These are phyloP conservation scores for Emmonsiellopsis sp. DNA, from an alignment of 2,329 filamentous ascomycete species.

Conservation along the genomic window DNA sequence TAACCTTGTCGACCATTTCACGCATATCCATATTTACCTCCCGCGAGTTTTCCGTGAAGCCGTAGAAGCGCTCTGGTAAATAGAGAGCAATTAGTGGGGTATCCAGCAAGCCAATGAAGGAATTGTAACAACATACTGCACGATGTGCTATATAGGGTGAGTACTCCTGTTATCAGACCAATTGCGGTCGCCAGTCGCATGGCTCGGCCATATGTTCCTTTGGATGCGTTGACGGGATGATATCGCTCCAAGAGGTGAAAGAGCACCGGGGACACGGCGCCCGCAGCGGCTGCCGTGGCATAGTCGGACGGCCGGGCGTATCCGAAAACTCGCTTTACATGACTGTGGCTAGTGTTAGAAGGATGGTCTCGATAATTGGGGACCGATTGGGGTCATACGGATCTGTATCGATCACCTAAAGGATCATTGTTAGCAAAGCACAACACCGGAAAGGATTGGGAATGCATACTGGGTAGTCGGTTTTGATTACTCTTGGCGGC, in stretches of 20 bases:
- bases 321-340: constrained; percentile 78
- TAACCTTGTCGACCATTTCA: constrained; percentile 96
- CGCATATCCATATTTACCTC: constrained; percentile 95
- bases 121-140: constrained; percentile 53
- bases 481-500: constrained; percentile 68
- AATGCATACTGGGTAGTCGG: constrained; percentile 73
- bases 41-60: constrained; percentile 81
- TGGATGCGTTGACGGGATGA: constrained; percentile 74
- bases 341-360: constrained; percentile 44
- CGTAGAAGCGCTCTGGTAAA: constrained; percentile 79
- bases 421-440: neutral
- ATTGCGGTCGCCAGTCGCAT: constrained; percentile 71
- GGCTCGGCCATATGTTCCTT: constrained; percentile 68
- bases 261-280: constrained; percentile 61
- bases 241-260: constrained; percentile 75
- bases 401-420: constrained; percentile 94
- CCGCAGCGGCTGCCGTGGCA: constrained; percentile 56
- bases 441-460: neutral
- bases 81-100: constrained; percentile 1
- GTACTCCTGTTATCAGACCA: constrained; percentile 66
- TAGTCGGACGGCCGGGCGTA: constrained; percentile 88
- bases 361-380: neutral
- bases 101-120: neutral
- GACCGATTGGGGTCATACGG: constrained; percentile 55
- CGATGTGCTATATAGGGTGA: constrained; percentile 78